Percentiles rank a stretch among this genome's conserved stretches.
phyloP scores from a whole-genome alignment of 2,329 filamentous ascomycete genomes.

The Trichoderma brevicompactum region DNA sequence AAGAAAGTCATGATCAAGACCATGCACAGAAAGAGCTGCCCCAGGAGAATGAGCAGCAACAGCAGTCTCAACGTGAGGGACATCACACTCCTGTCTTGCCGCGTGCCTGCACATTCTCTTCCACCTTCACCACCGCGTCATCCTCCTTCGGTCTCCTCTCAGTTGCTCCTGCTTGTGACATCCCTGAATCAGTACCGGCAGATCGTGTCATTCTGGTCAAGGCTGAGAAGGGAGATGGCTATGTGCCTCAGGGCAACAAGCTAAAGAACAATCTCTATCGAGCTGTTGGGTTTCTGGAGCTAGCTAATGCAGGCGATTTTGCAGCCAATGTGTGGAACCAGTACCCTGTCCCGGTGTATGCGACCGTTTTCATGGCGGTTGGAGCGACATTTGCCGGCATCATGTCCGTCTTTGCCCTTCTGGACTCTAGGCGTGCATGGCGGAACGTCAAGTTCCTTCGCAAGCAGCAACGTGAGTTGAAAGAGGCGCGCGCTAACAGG shows the following conservation, averaged over 20 bases:
- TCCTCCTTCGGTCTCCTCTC: constrained; percentile 7
- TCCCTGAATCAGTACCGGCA: constrained; percentile 8
- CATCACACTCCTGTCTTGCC: not conserved
- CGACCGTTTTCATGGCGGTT: constrained; percentile 56
- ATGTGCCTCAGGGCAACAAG: constrained; percentile 8
- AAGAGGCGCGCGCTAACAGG: constrained; percentile 31
- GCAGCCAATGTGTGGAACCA: constrained; percentile 63
- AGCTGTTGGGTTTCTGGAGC: constrained; percentile 55
- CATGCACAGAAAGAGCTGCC: not conserved
- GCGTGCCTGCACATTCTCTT: constrained; percentile 16
- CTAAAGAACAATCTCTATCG: constrained; percentile 35
- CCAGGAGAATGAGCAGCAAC: constrained; percentile 6
- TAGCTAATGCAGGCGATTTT: constrained; percentile 61
- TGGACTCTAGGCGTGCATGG: constrained; percentile 50
- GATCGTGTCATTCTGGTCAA: constrained; percentile 21
- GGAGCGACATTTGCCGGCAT: constrained; percentile 53
- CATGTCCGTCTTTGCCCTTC: constrained; percentile 51
- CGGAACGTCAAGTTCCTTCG: constrained; percentile 52
- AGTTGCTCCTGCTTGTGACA: not conserved
- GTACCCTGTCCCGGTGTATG: constrained; percentile 53
- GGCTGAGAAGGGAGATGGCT: constrained; percentile 4
- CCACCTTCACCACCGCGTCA: constrained; percentile 9
- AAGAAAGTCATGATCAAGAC: not conserved
- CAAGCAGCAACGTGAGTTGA: constrained; percentile 45
- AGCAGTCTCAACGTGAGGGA: not conserved